Base-by-base conservation (phyloP, 768 basidiomycete genomes). In the Hericium coralloides region DNA sequence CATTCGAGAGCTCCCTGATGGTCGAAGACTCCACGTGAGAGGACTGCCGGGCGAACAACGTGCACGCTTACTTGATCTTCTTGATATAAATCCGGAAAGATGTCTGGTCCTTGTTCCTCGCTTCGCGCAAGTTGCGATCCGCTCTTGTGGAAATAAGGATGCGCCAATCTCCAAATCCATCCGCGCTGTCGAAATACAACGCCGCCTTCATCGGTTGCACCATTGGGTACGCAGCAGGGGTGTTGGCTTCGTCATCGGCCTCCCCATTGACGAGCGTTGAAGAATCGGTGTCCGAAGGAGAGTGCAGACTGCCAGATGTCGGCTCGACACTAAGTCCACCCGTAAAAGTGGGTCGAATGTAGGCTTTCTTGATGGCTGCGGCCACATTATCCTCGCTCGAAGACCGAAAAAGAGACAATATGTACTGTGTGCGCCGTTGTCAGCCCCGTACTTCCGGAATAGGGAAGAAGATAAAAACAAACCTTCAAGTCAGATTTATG, bases 1-100 rank as follows among this genome's bases (percentile, higher is more conserved):
- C 59, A 6, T 25, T 49, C 18, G 59, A 60, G 14, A 62, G 55
- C 23, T 60, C 59, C 38, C 59, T 62, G 38, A 15, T 6, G 31
- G 2, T 17, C 39, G 10, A n/a, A 20, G 31, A 8, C 31, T 8
- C 31, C 14, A 49, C 23, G 10, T 31, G 31, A 31, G 31, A 8
- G 6, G 31, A 31, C 22, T 23, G 7, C 10, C 15, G 26, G 15
- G 12, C 10, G 45, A 31, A 12, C 4, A 18, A 17, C 23, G 15
- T 12, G 49, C 49, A 20, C 2, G 49, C 55, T 31, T 39, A 62
- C 59, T 57, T 36, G 8, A 62, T 36, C 37, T 53, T 38, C 31
- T 18, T 55, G 17, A 60, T 18, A 12, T n/a, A 17, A n/a, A 37
- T 52, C 12, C 37, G 26, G 25, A 52, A 36, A 25, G 25, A 17